Conservation (phyloP, 805 yeast species). For the Starmerella sirachaensis region DNA sequence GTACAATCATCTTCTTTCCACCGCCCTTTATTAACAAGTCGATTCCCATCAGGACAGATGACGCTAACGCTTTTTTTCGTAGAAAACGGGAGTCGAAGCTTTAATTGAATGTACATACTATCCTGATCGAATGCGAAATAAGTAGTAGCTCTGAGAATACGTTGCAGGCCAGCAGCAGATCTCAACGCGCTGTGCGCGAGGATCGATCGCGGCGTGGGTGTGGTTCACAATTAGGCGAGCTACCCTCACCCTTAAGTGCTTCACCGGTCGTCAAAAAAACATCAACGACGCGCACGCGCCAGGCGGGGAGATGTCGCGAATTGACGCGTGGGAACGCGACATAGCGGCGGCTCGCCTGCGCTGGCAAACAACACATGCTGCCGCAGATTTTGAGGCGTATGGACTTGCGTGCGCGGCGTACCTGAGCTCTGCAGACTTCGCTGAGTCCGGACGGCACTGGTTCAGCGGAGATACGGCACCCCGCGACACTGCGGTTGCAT, state of each 20-base stretch:
- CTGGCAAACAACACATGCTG: conserved; percentile 8
- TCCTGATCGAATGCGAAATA: not conserved
- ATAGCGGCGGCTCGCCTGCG: conserved; percentile 1
- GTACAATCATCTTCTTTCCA: conserved; percentile 7
- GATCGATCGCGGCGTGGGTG: no score
- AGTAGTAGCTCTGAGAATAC: not conserved
- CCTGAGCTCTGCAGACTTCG: conserved; percentile 5
- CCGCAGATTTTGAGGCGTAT: conserved; percentile 10
- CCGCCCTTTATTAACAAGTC: no score
- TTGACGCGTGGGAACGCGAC: conserved; percentile 6
- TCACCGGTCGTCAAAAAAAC: no score
- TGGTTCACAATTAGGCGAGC: no score
- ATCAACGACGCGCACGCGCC: no score
- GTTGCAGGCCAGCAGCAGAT: not conserved
- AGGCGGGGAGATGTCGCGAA: no score
- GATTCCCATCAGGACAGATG: no score
- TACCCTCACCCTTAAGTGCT: no score
- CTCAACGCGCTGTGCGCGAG: no score
- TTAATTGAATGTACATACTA: no score
- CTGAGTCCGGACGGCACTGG: conserved; percentile 13
- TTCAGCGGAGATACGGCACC: conserved; percentile 12
- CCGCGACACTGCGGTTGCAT: conserved; percentile 8
- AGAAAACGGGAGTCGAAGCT: conserved; percentile 7
- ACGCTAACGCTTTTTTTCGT: no score
- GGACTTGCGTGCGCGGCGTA: conserved; percentile 14